Evolutionary conservation across 129 eudicot species (phyloP).

Genomic region (Cynara cardunculus): DNA sequence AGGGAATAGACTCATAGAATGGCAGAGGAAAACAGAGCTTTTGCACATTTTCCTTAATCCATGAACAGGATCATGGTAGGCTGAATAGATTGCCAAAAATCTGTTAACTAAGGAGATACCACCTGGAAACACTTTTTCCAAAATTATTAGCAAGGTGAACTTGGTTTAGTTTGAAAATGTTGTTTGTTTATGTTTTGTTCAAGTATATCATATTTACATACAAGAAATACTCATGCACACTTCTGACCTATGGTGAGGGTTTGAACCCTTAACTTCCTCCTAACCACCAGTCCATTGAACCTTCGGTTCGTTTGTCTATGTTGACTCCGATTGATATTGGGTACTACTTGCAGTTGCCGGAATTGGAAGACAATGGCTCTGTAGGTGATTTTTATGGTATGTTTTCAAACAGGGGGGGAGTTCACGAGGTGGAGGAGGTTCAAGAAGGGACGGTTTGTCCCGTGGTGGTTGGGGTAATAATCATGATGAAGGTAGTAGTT

Average conservation of each 20-base stretch:
- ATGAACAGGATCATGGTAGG: no score
- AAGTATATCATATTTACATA: no score
- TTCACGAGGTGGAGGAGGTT: slow-evolving; percentile 57
- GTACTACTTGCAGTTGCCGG: slow-evolving; percentile 60
- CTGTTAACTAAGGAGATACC: slow-evolving; percentile 69
- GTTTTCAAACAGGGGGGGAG: slow-evolving; percentile 57
- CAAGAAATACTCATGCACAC: neutral
- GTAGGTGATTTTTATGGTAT: slow-evolving; percentile 75
- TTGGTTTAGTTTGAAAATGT: neutral
- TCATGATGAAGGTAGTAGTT: slow-evolving; percentile 49
- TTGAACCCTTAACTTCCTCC: no score
- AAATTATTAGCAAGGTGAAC: slow-evolving; percentile 66
- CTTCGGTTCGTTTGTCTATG: neutral
- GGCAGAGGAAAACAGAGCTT: no score
- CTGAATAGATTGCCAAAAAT: slow-evolving; percentile 85
- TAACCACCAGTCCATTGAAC: no score
- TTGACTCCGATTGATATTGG: neutral
- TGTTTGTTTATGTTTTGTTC: neutral
- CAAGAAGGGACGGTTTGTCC: slow-evolving; percentile 53
- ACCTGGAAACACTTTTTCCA: slow-evolving; percentile 75
- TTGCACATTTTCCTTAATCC: no score
- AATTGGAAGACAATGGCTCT: slow-evolving; percentile 83
- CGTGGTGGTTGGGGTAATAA: slow-evolving; percentile 41
- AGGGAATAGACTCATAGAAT: no score
- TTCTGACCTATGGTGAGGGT: no score